A percentile compares a stretch with the other conserved stretches of the same genome.
phyloP scores from a whole-genome alignment of 2,329 filamentous ascomycete species.

The Penicillium sp. region DNA sequence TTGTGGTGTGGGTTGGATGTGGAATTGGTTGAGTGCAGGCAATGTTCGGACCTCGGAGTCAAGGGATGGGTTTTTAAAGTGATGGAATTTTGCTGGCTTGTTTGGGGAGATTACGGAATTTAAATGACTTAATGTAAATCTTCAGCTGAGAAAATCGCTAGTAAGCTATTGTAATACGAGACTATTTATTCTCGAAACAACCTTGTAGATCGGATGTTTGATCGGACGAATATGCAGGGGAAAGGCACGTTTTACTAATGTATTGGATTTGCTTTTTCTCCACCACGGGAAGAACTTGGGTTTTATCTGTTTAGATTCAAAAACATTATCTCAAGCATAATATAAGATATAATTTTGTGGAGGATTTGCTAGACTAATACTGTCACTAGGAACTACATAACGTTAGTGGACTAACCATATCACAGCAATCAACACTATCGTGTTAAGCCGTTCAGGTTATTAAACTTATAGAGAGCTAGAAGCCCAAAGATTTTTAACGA shows the following conservation, averaged over 20 bases:
- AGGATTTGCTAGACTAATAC: background rate
- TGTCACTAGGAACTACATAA: too few species aligned
- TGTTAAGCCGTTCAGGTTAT: too few species aligned
- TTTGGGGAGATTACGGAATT: background rate
- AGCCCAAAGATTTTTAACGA: too few species aligned
- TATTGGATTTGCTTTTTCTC: background rate
- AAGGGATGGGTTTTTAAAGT: background rate
- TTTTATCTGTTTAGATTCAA: background rate
- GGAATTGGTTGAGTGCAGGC: background rate
- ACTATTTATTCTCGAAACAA: background rate
- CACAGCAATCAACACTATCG: too few species aligned
- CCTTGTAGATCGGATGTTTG: background rate
- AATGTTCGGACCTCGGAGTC: background rate
- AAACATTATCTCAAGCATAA: background rate
- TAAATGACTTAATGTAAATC: background rate
- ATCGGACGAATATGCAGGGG: background rate
- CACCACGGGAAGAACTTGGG: background rate
- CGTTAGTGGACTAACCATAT: too few species aligned
- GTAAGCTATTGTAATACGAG: background rate
- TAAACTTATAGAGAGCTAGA: too few species aligned
- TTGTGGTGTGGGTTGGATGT: background rate
- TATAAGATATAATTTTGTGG: background rate
- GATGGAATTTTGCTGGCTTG: background rate
- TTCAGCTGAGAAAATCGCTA: background rate
- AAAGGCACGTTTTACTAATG: background rate